These are phyloP conservation scores for Oryza meridionalis DNA, from an alignment of 176 grass and related monocot genomes.

Conservation along the genomic window DNA sequence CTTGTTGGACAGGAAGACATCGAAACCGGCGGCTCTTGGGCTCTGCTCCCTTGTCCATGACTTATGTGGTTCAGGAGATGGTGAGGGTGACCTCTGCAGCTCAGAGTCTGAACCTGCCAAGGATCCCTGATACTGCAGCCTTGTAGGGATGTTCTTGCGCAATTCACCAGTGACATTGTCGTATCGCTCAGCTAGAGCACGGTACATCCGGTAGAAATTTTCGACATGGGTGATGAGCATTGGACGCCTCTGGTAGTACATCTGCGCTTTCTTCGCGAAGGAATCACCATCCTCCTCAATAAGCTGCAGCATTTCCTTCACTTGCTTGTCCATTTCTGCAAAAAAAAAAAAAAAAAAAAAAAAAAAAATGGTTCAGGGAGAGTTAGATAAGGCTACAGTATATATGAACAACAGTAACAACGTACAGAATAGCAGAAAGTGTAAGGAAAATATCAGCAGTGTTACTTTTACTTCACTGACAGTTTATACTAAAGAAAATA, in stretches of 20 bases:
- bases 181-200: slow-evolving; percentile 69
- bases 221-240: slow-evolving; percentile 63
- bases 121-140: slow-evolving; percentile 52
- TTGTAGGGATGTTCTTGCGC: slow-evolving; percentile 68
- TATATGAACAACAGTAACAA: background rate
- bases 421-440: background rate
- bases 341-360: too few species aligned
- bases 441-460: background rate
- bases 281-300: slow-evolving; percentile 71
- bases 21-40: slow-evolving; percentile 56
- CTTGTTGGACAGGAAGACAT: slow-evolving; percentile 57
- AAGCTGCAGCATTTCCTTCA: slow-evolving; percentile 79
- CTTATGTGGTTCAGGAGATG: slow-evolving; percentile 57
- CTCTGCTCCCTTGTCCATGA: slow-evolving; percentile 67
- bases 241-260: slow-evolving; percentile 77
- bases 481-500: background rate
- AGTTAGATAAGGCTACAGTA: slow-evolving; percentile 1
- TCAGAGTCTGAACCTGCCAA: slow-evolving; percentile 58
- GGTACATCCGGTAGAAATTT: slow-evolving; percentile 78
- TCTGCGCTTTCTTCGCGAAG: slow-evolving; percentile 77
- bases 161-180: slow-evolving; percentile 75
- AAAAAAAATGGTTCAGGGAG: slow-evolving; percentile 17
- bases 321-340: slow-evolving; percentile 72
- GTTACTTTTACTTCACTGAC: background rate
- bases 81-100: slow-evolving; percentile 46